Percentiles rank a stretch among this genome's conserved stretches.
These are phyloP conservation scores for Penicillium paneum DNA, from an alignment of 2,329 filamentous ascomycete species.

Conservation along the genomic window DNA sequence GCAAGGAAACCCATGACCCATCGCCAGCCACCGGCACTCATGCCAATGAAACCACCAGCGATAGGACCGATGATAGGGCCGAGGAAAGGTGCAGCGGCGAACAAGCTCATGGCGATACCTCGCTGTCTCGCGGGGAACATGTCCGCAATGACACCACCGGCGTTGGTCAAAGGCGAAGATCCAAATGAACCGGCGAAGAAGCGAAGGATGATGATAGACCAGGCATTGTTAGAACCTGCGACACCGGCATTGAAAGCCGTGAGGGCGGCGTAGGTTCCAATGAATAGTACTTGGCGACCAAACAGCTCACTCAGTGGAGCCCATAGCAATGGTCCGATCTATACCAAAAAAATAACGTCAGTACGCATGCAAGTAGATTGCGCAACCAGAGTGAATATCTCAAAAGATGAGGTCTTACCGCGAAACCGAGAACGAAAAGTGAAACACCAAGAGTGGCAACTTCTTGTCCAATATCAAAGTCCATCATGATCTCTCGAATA, in stretches of 20 bases:
- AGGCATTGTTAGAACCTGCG: conserved; percentile 55
- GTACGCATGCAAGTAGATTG: not conserved
- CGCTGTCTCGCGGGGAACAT: conserved; percentile 54
- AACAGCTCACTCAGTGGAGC: conserved; percentile 64
- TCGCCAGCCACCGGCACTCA: conserved; percentile 27
- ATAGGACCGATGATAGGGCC: conserved; percentile 37
- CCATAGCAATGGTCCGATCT: conserved; percentile 61
- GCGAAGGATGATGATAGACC: conserved; percentile 59
- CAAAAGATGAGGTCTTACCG: conserved; percentile 13
- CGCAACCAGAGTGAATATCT: not conserved
- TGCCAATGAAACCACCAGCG: conserved; percentile 31
- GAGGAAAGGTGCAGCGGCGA: conserved; percentile 64
- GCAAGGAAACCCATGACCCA: conserved; percentile 34
- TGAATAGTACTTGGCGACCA: conserved; percentile 54
- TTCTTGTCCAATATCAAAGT: conserved; percentile 54
- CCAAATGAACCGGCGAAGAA: conserved; percentile 63
- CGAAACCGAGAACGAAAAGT: conserved; percentile 62
- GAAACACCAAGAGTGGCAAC: conserved; percentile 62
- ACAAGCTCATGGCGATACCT: conserved; percentile 60
- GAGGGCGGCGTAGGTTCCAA: conserved; percentile 54
- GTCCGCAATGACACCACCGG: conserved; percentile 53
- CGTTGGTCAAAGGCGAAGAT: conserved; percentile 50
- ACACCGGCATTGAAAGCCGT: conserved; percentile 59
- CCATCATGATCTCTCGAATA: conserved; percentile 45
- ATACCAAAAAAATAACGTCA: conserved; percentile 23